Evolutionary conservation across 306 rosid species (phyloP).

Genomic region (Vachellia pachyceras): DNA sequence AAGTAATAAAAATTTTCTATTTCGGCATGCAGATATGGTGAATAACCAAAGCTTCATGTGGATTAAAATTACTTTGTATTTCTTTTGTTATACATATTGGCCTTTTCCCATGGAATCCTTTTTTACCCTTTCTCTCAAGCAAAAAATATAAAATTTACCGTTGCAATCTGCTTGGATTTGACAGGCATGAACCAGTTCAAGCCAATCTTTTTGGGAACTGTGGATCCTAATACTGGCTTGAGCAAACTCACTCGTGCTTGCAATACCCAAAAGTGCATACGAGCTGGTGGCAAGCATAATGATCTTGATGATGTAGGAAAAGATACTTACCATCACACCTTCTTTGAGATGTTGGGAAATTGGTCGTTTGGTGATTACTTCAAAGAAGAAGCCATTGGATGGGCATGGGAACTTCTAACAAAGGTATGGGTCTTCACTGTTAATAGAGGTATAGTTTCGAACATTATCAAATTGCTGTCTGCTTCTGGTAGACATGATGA

Average conservation of each 20-base stretch:
- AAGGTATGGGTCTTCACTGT: constrained; percentile 54
- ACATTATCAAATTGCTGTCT: not conserved
- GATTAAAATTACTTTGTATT: too few relatives aligned
- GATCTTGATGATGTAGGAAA: constrained; percentile 98
- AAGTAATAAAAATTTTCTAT: not conserved
- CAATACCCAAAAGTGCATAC: constrained; percentile 93
- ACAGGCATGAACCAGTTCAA: constrained; percentile 97
- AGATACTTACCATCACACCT: constrained; percentile 97
- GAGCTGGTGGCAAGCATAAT: constrained; percentile 98
- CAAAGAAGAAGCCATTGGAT: constrained; percentile 79
- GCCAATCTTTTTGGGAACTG: constrained; percentile 94
- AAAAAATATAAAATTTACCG: not conserved
- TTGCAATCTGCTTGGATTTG: constrained; percentile 24
- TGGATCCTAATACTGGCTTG: constrained; percentile 78
- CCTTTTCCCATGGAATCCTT: not conserved
- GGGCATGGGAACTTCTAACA: constrained; percentile 97
- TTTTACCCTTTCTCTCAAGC: not conserved
- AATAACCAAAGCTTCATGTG: too few relatives aligned
- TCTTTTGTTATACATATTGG: not conserved
- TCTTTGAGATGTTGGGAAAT: constrained; percentile 97
- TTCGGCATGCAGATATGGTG: too few relatives aligned
- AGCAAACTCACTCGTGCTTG: constrained; percentile 88
- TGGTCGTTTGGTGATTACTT: constrained; percentile 99
- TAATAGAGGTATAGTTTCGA: constrained; percentile 13
- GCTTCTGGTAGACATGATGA: not conserved